Percentiles rank a stretch among this genome's conserved stretches.
Conservation (phyloP, 768 basidiomycete species). For the Boletus speciosus region DNA sequence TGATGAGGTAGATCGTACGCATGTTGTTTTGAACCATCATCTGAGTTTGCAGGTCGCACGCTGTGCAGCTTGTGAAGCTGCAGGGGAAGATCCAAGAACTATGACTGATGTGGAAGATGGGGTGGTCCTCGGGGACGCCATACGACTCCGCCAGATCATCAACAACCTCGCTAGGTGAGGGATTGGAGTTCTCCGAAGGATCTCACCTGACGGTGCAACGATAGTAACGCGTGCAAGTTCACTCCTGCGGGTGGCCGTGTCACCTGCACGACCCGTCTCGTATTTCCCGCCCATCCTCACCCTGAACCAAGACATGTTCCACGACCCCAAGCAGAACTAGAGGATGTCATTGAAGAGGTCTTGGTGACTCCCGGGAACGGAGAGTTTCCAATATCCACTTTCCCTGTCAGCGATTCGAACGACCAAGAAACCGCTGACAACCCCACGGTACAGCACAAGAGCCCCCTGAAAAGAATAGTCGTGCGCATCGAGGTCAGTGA, state of each 20-base stretch:
- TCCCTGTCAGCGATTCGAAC: background rate
- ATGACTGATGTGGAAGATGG: conserved; percentile 45
- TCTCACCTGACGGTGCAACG: background rate
- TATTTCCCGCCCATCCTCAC: conserved; percentile 32
- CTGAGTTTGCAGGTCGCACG: conserved; percentile 48
- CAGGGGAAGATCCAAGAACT: conserved; percentile 41
- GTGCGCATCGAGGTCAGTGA: conserved; percentile 85
- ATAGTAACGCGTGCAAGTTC: conserved; percentile 77
- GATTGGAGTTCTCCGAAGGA: background rate
- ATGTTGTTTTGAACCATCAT: background rate
- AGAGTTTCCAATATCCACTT: conserved; percentile 17
- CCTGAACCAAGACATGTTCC: conserved; percentile 8
- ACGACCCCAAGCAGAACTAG: conserved; percentile 2
- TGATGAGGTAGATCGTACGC: conserved; percentile 43
- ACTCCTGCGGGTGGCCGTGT: conserved; percentile 68
- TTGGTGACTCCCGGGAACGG: conserved; percentile 32
- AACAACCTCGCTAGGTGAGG: conserved; percentile 76
- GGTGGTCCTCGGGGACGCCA: conserved; percentile 80
- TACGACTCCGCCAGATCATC: conserved; percentile 73
- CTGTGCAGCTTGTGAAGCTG: conserved; percentile 54
- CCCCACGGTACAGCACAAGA: background rate
- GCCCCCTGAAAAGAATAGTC: conserved; percentile 56
- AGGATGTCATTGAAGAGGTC: conserved; percentile 25
- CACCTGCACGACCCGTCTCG: conserved; percentile 61
- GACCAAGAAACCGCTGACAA: background rate